Base-by-base conservation (phyloP, 768 basidiomycete species). In the Mycena galopus region DNA sequence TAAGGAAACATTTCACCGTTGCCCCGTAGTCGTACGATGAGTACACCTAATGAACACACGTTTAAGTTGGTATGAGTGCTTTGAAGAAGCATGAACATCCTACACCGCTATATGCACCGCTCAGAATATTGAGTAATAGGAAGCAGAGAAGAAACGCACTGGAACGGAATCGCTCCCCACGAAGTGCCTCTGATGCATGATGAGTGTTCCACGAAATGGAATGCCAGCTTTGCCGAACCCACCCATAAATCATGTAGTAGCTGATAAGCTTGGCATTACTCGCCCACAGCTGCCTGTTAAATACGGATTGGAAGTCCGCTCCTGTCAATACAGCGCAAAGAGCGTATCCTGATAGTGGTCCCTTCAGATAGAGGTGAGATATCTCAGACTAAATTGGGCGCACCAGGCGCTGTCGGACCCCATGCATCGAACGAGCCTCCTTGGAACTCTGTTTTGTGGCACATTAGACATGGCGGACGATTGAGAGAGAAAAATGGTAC, bases 211-310 rank as follows among this genome's bases (percentile, higher is more conserved):
- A 62, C 2, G 50, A 35, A 70, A 14, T 25, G 42, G 47, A 11
- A 27, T 25, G 67, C 50, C 42, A 44, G 44, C 35, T 10, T 5
- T 19, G 7, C 16, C 0, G 5, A 27, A 37, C 82, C 71, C 78
- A 92, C 92, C 92, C 94, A 75, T 90, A 94, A 65, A 94, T 75
- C 95, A 96, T 96, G 81, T 96, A 96, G 72, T 93, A 94, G 76
- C 89, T 94, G 69, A 95, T 90, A 55, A 96, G 76, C 77, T 95
- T 96, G 2, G 90, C 93, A 80, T 95, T 96, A 59, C 88, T 87
- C 12, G 94, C 94, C 92, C 92, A 94, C 55, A 94, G 85, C 63
- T 93, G 84, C 68, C 90, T 86, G 75, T 96, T 90, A 81, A 95
- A 96, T 8, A 96, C 95, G 50, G 90, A 92, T 80, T 91, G 87